These are phyloP conservation scores for Xylaria cubensis DNA, from an alignment of 495 filamentous ascomycete genomes.

Conservation along the genomic window DNA sequence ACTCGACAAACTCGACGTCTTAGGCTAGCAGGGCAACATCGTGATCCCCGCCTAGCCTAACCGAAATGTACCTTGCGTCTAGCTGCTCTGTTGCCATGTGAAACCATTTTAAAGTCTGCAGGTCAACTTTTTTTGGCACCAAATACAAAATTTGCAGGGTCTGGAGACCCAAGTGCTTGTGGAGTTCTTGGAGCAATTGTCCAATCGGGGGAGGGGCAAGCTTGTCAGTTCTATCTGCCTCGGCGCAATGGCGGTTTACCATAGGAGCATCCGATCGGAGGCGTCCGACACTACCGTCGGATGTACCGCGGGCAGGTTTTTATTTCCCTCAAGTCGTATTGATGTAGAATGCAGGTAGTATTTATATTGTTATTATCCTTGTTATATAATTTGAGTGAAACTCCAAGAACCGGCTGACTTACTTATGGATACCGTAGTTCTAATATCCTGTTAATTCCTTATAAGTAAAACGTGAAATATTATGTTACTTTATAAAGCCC, in stretches of 20 bases:
- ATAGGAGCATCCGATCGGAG: slow-evolving; percentile 23
- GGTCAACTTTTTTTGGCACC: slow-evolving; percentile 9
- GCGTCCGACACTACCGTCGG: slow-evolving; percentile 14
- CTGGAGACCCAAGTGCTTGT: slow-evolving; percentile 22
- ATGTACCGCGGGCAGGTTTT: slow-evolving; percentile 10
- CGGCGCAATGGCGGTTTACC: slow-evolving; percentile 15
- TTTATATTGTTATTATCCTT: not conserved
- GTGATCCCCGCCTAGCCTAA: slow-evolving; percentile 2
- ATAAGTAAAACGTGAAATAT: too few species aligned
- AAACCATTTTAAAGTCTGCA: slow-evolving; percentile 13
- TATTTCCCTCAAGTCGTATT: slow-evolving; percentile 20
- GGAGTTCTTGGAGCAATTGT: not conserved
- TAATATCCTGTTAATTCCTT: too few species aligned
- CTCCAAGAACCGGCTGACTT: too few species aligned
- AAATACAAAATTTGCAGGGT: slow-evolving; percentile 25
- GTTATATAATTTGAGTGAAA: not conserved
- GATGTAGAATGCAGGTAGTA: not conserved
- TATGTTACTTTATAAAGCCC: not conserved
- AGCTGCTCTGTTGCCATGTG: slow-evolving; percentile 23
- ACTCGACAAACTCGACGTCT: too few species aligned
- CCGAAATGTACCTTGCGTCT: slow-evolving; percentile 14
- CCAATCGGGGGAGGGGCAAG: slow-evolving; percentile 25
- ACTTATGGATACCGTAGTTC: too few species aligned
- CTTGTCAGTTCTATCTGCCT: slow-evolving; percentile 11
- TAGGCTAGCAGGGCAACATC: too few species aligned